Evolutionary conservation across 148 eudicot genomes (phyloP).

Genomic region (Chenopodium quinoa): DNA sequence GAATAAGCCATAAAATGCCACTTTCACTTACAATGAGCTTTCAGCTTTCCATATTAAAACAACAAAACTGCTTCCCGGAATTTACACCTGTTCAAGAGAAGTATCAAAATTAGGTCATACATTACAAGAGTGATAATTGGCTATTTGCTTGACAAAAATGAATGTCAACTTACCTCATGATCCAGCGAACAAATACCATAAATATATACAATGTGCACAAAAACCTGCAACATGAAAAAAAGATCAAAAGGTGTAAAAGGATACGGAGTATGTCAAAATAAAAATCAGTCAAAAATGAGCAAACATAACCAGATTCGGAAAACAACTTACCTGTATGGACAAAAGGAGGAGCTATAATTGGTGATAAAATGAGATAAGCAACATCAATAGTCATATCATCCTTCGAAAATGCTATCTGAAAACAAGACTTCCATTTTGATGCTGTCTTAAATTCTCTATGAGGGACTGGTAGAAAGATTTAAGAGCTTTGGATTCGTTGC

Average conservation of each 20-base stretch:
- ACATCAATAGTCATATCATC: constrained; percentile 16
- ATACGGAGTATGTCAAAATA: not conserved
- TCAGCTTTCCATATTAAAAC: constrained; percentile 13
- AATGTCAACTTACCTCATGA: constrained; percentile 39
- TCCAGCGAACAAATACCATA: constrained; percentile 32
- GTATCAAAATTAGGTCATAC: constrained; percentile 1
- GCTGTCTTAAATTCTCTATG: constrained; percentile 69
- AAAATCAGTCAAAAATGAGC: not conserved
- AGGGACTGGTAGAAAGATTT: constrained; percentile 76
- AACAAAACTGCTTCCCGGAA: constrained; percentile 41
- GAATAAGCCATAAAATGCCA: constrained; percentile 5
- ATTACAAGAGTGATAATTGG: not conserved
- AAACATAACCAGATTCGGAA: not conserved
- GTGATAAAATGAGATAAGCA: constrained; percentile 25
- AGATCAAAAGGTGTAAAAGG: constrained; percentile 6
- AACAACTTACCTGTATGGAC: constrained; percentile 46
- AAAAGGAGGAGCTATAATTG: constrained; percentile 23
- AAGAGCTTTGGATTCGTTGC: constrained; percentile 68
- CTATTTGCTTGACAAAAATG: not conserved
- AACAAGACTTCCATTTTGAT: constrained; percentile 89
- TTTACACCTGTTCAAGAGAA: constrained; percentile 50
- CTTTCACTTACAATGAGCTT: constrained; percentile 4
- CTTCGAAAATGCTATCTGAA: constrained; percentile 70
- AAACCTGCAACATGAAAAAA: constrained; percentile 38
- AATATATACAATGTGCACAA: constrained; percentile 47